Evolutionary conservation across 148 eudicot species (phyloP), one percentile per base, ranked within the genome.

Genomic region (Dianthus caryophyllus): DNA sequence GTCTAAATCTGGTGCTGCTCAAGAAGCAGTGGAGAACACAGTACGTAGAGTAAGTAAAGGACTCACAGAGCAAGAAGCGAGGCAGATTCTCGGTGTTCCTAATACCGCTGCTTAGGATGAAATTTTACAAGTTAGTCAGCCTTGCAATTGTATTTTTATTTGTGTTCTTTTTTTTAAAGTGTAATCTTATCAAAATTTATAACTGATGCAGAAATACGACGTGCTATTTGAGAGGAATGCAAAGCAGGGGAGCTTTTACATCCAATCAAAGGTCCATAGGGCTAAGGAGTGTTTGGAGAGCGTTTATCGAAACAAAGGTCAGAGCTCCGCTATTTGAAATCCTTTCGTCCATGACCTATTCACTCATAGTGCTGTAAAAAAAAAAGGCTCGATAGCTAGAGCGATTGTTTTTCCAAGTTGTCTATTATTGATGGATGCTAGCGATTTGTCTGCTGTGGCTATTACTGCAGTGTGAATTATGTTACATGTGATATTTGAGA

Each of bases 231-330:
- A 90, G 78, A 85, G 74, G 29, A 90, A 90, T 73, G 97, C 87
- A 9, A 87, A 78, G 78, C 84, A 72, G 52, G 97, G 97, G 67
- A 90, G 90, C 77, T 90, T 90, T 66, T 90, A 90, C 65, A 83
- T 90, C 43, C 97, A 87, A 65, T 87, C 97, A 1, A 90, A 87
- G 78, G 97, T 90, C 61, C 97, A 87, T 76, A 64, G 88, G 66
- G 94, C 97, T 0, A 90, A 90, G 77, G 97, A 90, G 70, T 81
- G 88, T 66, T 71, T 90, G 62, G 97, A 90, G 74, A 56, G 71
- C n/a, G 79, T 83, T 6, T 77, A 87, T 73, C 81, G 66, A 68
- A 71, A 58, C 71, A 83, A 87, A 72, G 88, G 78, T 59, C 77
- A 68, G 53, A 79, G 73, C 36, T 38, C 78, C 26, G 61, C 74